Base-by-base conservation (phyloP, 1,284 basidiomycete genomes). In the Cryptococcus amylolentus region DNA sequence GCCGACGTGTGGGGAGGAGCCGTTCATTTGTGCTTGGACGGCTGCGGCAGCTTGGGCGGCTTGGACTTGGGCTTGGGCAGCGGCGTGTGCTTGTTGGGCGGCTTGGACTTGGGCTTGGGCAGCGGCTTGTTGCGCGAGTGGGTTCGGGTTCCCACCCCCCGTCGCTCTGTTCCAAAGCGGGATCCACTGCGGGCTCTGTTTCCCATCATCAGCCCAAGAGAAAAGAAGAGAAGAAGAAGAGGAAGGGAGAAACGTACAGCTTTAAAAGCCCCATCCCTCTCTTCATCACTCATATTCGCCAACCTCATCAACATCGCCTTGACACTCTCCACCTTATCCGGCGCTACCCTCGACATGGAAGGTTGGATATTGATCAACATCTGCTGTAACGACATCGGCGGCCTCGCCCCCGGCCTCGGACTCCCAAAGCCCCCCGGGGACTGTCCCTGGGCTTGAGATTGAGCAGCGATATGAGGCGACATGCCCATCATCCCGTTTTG, bases 71-170 rank as follows among this genome's bases (percentile, higher is more conserved):
- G 50, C 51, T 49, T 56, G 55, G 38, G 48, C 44, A 80, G 62
- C 50, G 23, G 54, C 54, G 6, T 39, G 38, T 4, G 42, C 31
- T 43, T 56, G 57, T 43, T 56, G 57, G 3, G 49, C 51, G 26
- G 52, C 49, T 80, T 81, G 51, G 80, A 61, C 49, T 68, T 71
- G 69, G 18, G 50, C 50, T 45, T 56, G 55, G 1, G 44, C 46
- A n/a, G 49, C 47, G 9, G 39, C 47, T 51, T 58, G 57, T 20
- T 55, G 55, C 5, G 43, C 39, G 4, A 42, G 37, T 7, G 54
- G 51, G 16, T 39, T 39, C 42, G 54, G 52, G 23, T 43, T 46
- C 10, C 26, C 43, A 20, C 20, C 37, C 6, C n/a, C 48, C 14
- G 43, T 28, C 5, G 51, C 56, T 18, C 57, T 52, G 41, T 61